Percentiles rank a stretch among this genome's conserved stretches.
Evolutionary conservation across 352 stramenopile species (phyloP).

Genomic region (Phytophthora vignae): DNA sequence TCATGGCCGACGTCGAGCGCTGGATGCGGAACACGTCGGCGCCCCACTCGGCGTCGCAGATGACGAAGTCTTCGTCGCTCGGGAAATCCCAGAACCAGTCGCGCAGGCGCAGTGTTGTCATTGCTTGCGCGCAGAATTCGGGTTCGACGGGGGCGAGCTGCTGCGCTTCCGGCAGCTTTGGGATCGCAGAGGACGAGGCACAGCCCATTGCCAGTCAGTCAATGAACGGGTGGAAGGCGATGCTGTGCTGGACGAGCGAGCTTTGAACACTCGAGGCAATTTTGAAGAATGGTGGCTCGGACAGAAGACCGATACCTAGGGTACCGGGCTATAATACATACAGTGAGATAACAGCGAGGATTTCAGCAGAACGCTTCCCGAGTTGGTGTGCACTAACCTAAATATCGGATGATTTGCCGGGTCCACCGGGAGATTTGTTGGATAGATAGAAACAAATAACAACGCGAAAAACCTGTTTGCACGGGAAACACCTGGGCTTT

Average conservation of each 20-base stretch:
- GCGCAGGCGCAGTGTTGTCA: constrained; percentile 47
- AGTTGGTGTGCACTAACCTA: too few relatives aligned
- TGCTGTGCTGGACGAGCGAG: background rate
- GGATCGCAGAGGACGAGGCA: constrained; percentile 40
- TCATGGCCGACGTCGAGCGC: constrained; percentile 42
- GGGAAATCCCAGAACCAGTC: constrained; percentile 44
- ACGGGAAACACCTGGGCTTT: too few relatives aligned
- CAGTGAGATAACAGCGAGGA: constrained; percentile 5
- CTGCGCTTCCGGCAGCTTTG: constrained; percentile 29
- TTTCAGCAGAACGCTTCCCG: too few relatives aligned
- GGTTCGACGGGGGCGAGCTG: constrained; percentile 29
- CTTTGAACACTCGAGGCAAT: constrained; percentile 12
- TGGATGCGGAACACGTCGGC: constrained; percentile 48
- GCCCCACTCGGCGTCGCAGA: constrained; percentile 41
- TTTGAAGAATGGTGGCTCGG: constrained; percentile 32
- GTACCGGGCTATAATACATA: too few relatives aligned
- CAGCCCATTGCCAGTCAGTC: constrained; percentile 37
- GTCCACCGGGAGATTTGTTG: too few relatives aligned
- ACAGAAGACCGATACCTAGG: background rate
- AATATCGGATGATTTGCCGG: too few relatives aligned
- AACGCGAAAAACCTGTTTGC: too few relatives aligned
- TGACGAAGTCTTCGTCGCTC: constrained; percentile 43
- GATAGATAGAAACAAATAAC: too few relatives aligned
- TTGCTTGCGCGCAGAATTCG: constrained; percentile 34
- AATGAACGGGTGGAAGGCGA: background rate